Conservation (phyloP, 345 rosid species). For the Mercurialis annua region DNA sequence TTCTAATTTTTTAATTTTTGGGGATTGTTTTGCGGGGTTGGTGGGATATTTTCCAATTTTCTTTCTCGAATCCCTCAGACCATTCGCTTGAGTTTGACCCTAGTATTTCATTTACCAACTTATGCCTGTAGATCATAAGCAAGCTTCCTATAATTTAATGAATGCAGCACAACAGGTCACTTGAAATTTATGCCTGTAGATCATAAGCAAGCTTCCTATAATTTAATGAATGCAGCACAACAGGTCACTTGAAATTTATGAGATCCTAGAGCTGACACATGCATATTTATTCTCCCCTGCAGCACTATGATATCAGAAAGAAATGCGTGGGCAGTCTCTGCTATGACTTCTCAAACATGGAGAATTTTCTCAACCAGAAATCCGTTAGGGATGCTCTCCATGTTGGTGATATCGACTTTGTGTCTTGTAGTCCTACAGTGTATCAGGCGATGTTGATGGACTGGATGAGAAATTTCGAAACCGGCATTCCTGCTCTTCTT, state of each 20-base stretch:
- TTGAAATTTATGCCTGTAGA: neutral
- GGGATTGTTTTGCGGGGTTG: neutral
- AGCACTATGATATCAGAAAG: slow-evolving; percentile 95
- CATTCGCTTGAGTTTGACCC: neutral
- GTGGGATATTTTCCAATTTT: neutral
- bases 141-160: neutral
- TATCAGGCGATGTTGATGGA: slow-evolving; percentile 86
- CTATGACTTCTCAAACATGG: slow-evolving; percentile 99
- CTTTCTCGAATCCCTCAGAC: neutral
- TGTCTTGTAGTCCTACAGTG: slow-evolving; percentile 82
- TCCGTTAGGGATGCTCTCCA: slow-evolving; percentile 76
- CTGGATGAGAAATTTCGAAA: slow-evolving; percentile 97
- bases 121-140: neutral
- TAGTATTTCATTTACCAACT: neutral
- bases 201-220: neutral
- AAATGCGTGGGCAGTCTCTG: slow-evolving; percentile 84
- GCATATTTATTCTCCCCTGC: slow-evolving; percentile 29
- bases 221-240: neutral
- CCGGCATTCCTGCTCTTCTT: slow-evolving; percentile 83
- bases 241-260: neutral
- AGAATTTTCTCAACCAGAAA: slow-evolving; percentile 67
- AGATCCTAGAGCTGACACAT: slow-evolving; percentile 4
- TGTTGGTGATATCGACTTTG: slow-evolving; percentile 79
- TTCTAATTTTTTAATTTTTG: neutral
- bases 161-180: too few relatives aligned